phyloP scores from a whole-genome alignment of 495 filamentous ascomycete species.

The Lentithecium fluviatile region DNA sequence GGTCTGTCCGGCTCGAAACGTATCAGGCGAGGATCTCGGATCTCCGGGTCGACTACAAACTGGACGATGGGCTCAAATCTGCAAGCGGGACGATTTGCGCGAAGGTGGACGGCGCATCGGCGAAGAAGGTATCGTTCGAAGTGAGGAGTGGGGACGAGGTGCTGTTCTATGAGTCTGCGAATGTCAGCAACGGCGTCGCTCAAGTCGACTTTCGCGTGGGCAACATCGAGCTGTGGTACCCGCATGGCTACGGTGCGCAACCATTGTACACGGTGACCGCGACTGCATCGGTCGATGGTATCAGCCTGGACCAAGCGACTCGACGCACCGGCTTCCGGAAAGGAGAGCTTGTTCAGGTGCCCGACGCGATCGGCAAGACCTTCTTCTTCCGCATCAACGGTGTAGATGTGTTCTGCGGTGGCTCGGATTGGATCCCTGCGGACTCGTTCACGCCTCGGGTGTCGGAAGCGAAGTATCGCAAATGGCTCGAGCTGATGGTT shows the following conservation, averaged over 20 bases:
- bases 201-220: conserved; percentile 40
- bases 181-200: conserved; percentile 37
- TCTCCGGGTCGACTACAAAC: conserved; percentile 39
- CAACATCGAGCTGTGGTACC: conserved; percentile 42
- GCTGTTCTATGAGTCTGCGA: conserved; percentile 34
- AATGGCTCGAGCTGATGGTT: conserved; percentile 47
- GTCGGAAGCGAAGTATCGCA: conserved; percentile 38
- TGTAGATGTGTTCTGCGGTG: conserved; percentile 44
- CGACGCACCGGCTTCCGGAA: conserved; percentile 41
- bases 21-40: conserved; percentile 40
- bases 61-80: conserved; percentile 35
- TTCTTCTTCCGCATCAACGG: conserved; percentile 46
- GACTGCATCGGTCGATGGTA: conserved; percentile 33
- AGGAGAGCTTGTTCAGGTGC: conserved; percentile 42
- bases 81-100: conserved; percentile 37
- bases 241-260: conserved; percentile 44
- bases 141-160: conserved; percentile 27
- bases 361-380: conserved; percentile 42
- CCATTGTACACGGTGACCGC: conserved; percentile 41
- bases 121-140: conserved; percentile 35
- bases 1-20: conserved; percentile 40
- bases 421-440: conserved; percentile 46
- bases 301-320: conserved; percentile 36
- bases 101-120: conserved; percentile 36
- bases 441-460: conserved; percentile 45